Percentiles rank a stretch among this genome's conserved stretches.
Evolutionary conservation across 768 basidiomycete genomes (phyloP).

Genomic region (Exsudoporus frostii): DNA sequence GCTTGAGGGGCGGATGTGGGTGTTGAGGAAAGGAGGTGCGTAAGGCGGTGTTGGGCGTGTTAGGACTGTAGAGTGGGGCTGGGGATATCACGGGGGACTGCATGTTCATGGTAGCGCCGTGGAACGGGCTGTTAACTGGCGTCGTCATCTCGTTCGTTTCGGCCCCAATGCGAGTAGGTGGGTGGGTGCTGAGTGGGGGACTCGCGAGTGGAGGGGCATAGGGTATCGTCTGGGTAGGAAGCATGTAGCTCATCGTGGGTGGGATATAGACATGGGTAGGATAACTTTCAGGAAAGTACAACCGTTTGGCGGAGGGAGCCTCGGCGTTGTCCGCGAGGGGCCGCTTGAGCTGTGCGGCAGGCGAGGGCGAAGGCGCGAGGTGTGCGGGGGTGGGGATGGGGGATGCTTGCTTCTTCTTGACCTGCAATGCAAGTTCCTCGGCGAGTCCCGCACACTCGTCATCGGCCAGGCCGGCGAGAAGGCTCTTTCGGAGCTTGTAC

Average conservation of each 20-base stretch:
- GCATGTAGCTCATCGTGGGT: conserved; percentile 25
- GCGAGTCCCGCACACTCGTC: conserved; percentile 54
- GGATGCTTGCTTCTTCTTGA: conserved; percentile 16
- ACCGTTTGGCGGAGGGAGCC: conserved; percentile 26
- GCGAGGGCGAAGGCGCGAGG: conserved; percentile 3
- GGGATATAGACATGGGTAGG: conserved; percentile 31
- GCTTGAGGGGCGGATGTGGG: conserved; percentile 62
- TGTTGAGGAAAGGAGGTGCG: conserved; percentile 44
- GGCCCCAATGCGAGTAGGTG: conserved; percentile 9
- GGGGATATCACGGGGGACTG: conserved; percentile 19
- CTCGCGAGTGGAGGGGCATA: conserved; percentile 22
- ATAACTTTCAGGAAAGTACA: conserved; percentile 28
- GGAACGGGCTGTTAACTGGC: conserved; percentile 16
- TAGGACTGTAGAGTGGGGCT: conserved; percentile 22
- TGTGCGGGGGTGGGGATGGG: background rate
- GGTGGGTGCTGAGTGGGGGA: conserved; percentile 12
- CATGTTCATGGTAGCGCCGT: conserved; percentile 6
- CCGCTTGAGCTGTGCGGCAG: conserved; percentile 25
- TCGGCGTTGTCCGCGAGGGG: conserved; percentile 24
- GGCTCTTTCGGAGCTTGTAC: conserved; percentile 56
- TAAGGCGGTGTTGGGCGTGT: conserved; percentile 22
- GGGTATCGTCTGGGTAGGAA: conserved; percentile 28
- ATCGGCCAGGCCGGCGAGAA: conserved; percentile 55
- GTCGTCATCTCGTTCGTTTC: conserved; percentile 18
- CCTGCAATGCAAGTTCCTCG: conserved; percentile 54